phyloP scores from a whole-genome alignment of 306 rosid species.

The Cucurbita ficifolia region DNA sequence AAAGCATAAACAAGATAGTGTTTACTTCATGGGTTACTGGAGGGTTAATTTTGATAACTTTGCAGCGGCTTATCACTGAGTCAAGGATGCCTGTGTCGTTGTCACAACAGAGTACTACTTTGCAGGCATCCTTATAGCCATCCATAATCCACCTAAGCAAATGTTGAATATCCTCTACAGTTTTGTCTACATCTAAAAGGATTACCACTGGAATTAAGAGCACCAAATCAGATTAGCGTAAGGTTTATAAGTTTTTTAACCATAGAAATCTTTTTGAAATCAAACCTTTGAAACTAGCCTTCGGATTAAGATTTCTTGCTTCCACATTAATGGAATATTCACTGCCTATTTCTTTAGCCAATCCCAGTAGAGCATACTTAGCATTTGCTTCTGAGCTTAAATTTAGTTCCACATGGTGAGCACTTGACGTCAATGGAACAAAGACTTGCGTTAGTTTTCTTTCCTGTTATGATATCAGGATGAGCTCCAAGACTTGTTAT shows the following conservation, averaged over 20 bases:
- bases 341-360: conserved; percentile 60
- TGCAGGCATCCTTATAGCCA: conserved; percentile 58
- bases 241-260: not conserved
- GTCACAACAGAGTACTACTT: conserved; percentile 57
- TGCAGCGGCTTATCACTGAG: conserved; percentile 40
- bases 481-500: not conserved
- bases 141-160: conserved; percentile 82
- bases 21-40: conserved; percentile 68
- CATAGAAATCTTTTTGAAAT: conserved; percentile 3
- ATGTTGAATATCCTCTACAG: conserved; percentile 55
- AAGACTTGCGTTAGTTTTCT: conserved; percentile 37
- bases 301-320: conserved; percentile 38
- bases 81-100: conserved; percentile 43
- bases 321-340: conserved; percentile 44
- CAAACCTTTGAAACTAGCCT: conserved; percentile 56
- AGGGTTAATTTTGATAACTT: conserved; percentile 39
- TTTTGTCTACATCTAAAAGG: conserved; percentile 58
- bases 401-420: conserved; percentile 71
- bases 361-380: conserved; percentile 65
- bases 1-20: not conserved
- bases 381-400: conserved; percentile 51
- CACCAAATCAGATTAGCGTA: conserved; percentile 10
- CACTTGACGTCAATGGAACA: conserved; percentile 58
- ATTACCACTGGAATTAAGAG: conserved; percentile 40
- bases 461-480: conserved; percentile 36